Evolutionary conservation across 192 early-diverging fungal species (phyloP).

Genomic region (Neocallimastix lanati): DNA sequence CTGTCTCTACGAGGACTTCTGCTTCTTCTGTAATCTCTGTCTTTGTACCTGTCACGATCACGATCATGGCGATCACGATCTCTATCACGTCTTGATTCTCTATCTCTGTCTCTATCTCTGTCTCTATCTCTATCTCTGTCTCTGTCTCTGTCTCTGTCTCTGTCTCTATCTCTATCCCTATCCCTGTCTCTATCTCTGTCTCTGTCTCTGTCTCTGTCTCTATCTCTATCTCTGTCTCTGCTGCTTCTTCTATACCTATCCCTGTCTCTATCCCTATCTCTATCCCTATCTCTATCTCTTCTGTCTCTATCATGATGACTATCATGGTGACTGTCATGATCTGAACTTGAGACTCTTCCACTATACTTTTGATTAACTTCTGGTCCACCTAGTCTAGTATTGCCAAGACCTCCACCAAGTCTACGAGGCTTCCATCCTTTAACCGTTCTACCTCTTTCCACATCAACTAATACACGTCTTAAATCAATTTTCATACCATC

Average conservation of each 20-base stretch:
- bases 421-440: constrained; percentile 82
- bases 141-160: constrained; percentile 6
- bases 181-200: constrained; percentile 12
- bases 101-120: too few species aligned
- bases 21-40: too few species aligned
- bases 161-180: constrained; percentile 7
- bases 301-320: constrained; percentile 6
- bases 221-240: constrained; percentile 3
- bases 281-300: constrained; percentile 3
- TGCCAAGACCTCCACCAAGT: constrained; percentile 66
- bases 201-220: constrained; percentile 2
- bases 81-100: background rate
- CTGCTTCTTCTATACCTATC: constrained; percentile 1
- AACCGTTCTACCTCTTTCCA: constrained; percentile 89
- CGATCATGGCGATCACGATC: too few species aligned
- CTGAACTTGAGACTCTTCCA: constrained; percentile 18
- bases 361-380: constrained; percentile 25
- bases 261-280: constrained; percentile 7
- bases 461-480: constrained; percentile 74
- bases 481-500: constrained; percentile 76
- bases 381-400: constrained; percentile 40
- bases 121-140: too few species aligned
- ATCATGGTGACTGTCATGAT: background rate
- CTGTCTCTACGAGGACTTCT: too few species aligned
- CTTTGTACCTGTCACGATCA: too few species aligned